These are phyloP conservation scores for Tephrocybe rancida DNA, from an alignment of 768 basidiomycete species.

Conservation along the genomic window DNA sequence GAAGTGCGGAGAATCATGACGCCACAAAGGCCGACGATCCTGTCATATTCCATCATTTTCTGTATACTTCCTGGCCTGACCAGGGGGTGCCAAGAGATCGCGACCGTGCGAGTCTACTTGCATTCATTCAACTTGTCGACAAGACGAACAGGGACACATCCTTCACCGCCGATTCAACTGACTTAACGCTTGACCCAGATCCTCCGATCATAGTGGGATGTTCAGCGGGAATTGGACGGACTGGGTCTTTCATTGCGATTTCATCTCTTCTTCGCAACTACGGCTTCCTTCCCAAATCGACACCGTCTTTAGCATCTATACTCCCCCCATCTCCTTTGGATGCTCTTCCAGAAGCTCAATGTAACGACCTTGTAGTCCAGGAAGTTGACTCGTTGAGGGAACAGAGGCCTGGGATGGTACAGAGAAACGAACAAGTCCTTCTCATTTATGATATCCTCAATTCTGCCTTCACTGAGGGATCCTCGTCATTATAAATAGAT, in stretches of 20 bases:
- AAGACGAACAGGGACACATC: constrained; percentile 53
- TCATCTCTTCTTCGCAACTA: constrained; percentile 74
- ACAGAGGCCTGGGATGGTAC: constrained; percentile 83
- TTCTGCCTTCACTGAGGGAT: constrained; percentile 20
- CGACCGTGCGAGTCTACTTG: constrained; percentile 60
- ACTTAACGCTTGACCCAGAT: constrained; percentile 46
- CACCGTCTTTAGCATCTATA: constrained; percentile 28
- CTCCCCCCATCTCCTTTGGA: constrained; percentile 60
- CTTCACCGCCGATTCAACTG: constrained; percentile 25
- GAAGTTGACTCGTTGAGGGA: constrained; percentile 82
- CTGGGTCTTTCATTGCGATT: constrained; percentile 83
- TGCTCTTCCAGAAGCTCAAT: constrained; percentile 46
- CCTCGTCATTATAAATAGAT: neutral
- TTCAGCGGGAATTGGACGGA: constrained; percentile 87
- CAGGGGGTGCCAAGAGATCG: constrained; percentile 73
- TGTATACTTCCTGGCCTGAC: constrained; percentile 84
- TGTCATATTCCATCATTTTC: constrained; percentile 66
- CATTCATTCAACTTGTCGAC: constrained; percentile 69
- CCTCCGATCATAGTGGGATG: constrained; percentile 85
- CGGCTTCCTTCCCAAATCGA: constrained; percentile 45
- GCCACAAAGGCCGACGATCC: constrained; percentile 29
- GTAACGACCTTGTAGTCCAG: constrained; percentile 60
- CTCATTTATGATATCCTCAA: constrained; percentile 66
- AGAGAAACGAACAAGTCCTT: constrained; percentile 63
- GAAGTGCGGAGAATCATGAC: constrained; percentile 2